phyloP scores from a whole-genome alignment of 768 basidiomycete species.

The Mycena latifolia region DNA sequence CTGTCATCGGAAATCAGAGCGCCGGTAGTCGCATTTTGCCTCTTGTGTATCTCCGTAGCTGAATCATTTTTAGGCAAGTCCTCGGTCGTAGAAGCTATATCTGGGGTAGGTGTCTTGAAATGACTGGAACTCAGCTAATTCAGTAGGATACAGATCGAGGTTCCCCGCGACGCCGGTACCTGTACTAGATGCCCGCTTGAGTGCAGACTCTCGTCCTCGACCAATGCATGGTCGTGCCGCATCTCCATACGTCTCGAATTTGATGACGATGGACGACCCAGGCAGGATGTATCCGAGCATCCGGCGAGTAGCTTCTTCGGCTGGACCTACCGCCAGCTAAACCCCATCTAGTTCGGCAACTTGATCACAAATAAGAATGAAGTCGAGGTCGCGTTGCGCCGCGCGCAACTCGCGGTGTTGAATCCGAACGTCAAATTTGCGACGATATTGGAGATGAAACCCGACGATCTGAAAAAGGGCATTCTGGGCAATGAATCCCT shows the following conservation, averaged over 20 bases:
- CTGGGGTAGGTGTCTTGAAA: constrained; percentile 48
- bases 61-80: constrained; percentile 48
- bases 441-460: constrained; percentile 27
- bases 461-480: constrained; percentile 34
- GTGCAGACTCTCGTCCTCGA: constrained; percentile 45
- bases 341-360: constrained; percentile 33
- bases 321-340: neutral
- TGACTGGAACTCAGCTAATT: neutral
- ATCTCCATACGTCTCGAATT: constrained; percentile 58
- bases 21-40: constrained; percentile 47
- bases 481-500: constrained; percentile 21
- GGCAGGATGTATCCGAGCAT: constrained; percentile 38
- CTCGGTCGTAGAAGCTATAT: constrained; percentile 63
- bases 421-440: constrained; percentile 45
- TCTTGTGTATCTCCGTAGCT: neutral
- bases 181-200: constrained; percentile 58
- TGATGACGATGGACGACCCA: constrained; percentile 45
- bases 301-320: constrained; percentile 3
- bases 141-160: constrained; percentile 51
- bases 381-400: constrained; percentile 58
- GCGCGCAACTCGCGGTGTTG: constrained; percentile 61
- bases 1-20: constrained; percentile 66
- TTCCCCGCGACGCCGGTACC: constrained; percentile 63
- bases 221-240: constrained; percentile 48
- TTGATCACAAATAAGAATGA: constrained; percentile 49